phyloP scores from a whole-genome alignment of 2,329 filamentous ascomycete genomes.

The Botrytis fragariae region DNA sequence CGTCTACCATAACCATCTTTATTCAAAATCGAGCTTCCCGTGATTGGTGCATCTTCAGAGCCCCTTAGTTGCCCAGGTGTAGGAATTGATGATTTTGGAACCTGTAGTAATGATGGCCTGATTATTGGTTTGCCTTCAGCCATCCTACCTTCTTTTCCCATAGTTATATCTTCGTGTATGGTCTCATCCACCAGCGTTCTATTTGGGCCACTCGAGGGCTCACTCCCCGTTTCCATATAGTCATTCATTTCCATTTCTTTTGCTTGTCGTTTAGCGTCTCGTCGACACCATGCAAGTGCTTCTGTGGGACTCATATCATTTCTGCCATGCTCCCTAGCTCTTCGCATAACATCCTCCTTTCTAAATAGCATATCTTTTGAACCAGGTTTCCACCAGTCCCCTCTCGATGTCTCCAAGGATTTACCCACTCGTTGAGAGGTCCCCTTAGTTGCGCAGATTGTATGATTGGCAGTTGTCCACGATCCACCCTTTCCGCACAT shows the following conservation, averaged over 20 bases:
- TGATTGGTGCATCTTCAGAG: slow-evolving; percentile 10
- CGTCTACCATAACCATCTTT: not conserved
- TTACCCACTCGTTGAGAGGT: slow-evolving; percentile 58
- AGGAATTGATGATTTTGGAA: not conserved
- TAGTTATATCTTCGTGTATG: not conserved
- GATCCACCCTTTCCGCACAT: slow-evolving; percentile 57
- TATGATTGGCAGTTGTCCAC: slow-evolving; percentile 55
- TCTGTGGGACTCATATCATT: slow-evolving; percentile 28
- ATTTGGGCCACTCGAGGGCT: not conserved
- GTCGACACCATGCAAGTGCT: slow-evolving; percentile 30
- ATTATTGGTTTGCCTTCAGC: not conserved
- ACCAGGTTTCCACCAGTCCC: slow-evolving; percentile 29
- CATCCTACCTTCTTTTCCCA: not conserved
- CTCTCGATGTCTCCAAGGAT: slow-evolving; percentile 47
- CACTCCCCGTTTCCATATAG: not conserved
- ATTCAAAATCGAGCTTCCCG: not conserved
- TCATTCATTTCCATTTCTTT: slow-evolving; percentile 9
- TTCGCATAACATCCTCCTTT: slow-evolving; percentile 28
- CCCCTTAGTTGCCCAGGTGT: not conserved
- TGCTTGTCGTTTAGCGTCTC: slow-evolving; percentile 25
- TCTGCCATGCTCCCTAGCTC: slow-evolving; percentile 27
- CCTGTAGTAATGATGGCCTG: not conserved
- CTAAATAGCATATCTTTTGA: slow-evolving; percentile 32
- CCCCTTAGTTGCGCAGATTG: slow-evolving; percentile 60
- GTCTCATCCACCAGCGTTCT: slow-evolving; percentile 4